Conservation (phyloP, 2,329 filamentous ascomycete species). For the Diaporthe citriasiana region DNA sequence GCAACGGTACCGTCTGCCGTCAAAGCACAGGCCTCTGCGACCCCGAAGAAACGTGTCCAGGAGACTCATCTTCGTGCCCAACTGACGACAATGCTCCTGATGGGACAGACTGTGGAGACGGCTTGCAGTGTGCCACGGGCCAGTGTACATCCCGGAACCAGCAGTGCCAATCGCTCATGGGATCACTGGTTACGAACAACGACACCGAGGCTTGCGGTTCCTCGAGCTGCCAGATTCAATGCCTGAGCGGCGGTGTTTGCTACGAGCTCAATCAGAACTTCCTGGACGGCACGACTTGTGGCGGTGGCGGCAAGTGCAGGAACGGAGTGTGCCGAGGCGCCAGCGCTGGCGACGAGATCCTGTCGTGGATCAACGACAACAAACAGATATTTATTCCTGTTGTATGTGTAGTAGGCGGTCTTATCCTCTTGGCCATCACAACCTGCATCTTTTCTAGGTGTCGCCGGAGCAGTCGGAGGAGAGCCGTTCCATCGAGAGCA, state of each 20-base stretch:
- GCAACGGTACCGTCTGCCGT: conserved; percentile 82
- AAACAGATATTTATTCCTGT: conserved; percentile 88
- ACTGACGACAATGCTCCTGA: conserved; percentile 77
- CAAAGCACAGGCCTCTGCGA: conserved; percentile 86
- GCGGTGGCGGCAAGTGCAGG: conserved; percentile 81
- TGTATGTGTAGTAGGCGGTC: conserved; percentile 76
- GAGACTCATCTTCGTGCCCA: conserved; percentile 80
- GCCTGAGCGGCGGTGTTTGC: conserved; percentile 78
- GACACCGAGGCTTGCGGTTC: conserved; percentile 84
- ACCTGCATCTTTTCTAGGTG: conserved; percentile 67
- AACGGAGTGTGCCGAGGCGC: conserved; percentile 84
- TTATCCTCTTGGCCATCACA: conserved; percentile 78
- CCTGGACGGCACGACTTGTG: conserved; percentile 89
- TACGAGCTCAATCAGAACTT: conserved; percentile 90
- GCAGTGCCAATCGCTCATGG: conserved; percentile 90
- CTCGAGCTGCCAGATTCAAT: conserved; percentile 81
- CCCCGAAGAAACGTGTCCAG: conserved; percentile 85
- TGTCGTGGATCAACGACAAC: conserved; percentile 82
- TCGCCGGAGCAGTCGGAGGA: conserved; percentile 23
- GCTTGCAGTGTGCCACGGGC: conserved; percentile 86
- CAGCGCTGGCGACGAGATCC: conserved; percentile 78
- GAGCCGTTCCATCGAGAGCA: background rate
- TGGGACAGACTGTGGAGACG: conserved; percentile 80
- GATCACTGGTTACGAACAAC: conserved; percentile 78
- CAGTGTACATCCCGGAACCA: conserved; percentile 94